These are phyloP conservation scores for Aegilops speltoides DNA, from an alignment of 176 grass and related monocot genomes.

Conservation along the genomic window DNA sequence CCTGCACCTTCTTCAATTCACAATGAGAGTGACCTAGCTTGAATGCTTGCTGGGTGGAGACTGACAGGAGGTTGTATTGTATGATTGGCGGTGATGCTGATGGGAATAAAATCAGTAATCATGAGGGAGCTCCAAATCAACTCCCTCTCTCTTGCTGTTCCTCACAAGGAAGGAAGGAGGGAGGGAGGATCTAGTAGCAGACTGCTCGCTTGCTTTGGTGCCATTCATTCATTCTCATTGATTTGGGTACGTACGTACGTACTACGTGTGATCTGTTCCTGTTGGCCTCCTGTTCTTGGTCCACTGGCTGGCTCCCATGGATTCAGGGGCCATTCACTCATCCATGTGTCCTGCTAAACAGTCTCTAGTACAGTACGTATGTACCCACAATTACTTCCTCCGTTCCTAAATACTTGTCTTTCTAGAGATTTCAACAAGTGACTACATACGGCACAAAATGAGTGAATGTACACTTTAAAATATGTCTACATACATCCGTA, in stretches of 20 bases:
- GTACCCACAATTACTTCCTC: not conserved
- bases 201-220: not conserved
- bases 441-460: too few relatives aligned
- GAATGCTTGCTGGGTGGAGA: not conserved
- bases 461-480: too few relatives aligned
- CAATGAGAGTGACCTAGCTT: not conserved
- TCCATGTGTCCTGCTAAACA: not conserved
- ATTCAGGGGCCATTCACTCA: not conserved
- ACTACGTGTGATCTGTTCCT: not conserved
- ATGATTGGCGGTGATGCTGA: not conserved
- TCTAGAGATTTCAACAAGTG: too few relatives aligned
- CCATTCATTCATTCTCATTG: not conserved
- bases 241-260: not conserved
- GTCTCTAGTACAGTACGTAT: not conserved
- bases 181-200: too few relatives aligned
- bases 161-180: not conserved
- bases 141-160: not conserved
- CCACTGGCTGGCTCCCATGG: not conserved
- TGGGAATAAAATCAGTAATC: conserved; percentile 10
- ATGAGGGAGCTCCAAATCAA: not conserved
- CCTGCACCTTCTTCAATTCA: too few relatives aligned
- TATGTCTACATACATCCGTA: too few relatives aligned
- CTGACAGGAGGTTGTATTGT: not conserved
- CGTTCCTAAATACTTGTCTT: too few relatives aligned
- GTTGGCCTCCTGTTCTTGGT: not conserved